A percentile compares a stretch with the other conserved stretches of the same genome.
Conservation (phyloP, 192 early-diverging fungal species). For the Podila epigama region DNA sequence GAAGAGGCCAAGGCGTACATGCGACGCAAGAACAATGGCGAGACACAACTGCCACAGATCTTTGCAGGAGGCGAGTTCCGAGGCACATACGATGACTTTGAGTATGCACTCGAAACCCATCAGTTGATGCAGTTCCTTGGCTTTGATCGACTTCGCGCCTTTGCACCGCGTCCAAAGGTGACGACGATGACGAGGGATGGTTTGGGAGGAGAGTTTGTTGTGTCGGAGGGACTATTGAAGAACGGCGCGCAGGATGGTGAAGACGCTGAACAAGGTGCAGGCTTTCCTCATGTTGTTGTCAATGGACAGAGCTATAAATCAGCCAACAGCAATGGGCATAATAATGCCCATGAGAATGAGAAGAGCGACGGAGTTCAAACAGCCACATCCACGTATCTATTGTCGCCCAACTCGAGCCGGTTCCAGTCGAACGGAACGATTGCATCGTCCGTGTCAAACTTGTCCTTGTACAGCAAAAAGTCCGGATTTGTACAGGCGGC, state of each 20-base stretch:
- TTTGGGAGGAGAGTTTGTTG: too few species aligned
- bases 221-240: background rate
- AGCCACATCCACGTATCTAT: slow-evolving; percentile 28
- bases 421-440: slow-evolving; percentile 18
- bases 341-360: background rate
- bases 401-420: slow-evolving; percentile 24
- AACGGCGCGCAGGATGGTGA: slow-evolving; percentile 31
- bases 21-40: slow-evolving; percentile 49
- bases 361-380: too few species aligned
- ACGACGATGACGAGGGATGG: background rate
- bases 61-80: slow-evolving; percentile 58
- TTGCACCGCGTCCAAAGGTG: slow-evolving; percentile 15
- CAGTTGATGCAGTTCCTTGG: slow-evolving; percentile 41
- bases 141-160: slow-evolving; percentile 23
- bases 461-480: background rate
- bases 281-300: slow-evolving; percentile 20
- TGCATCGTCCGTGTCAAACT: background rate
- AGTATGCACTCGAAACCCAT: slow-evolving; percentile 38
- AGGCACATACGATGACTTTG: slow-evolving; percentile 42
- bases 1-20: slow-evolving; percentile 52
- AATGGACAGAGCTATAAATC: slow-evolving; percentile 17
- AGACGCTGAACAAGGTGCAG: slow-evolving; percentile 43
- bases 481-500: slow-evolving; percentile 43
- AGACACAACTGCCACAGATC: slow-evolving; percentile 54
- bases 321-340: background rate